Percentiles rank a stretch among this genome's conserved stretches.
Evolutionary conservation across 139 green algal species (phyloP).

Genomic region (Tetratostichococcus sp.): DNA sequence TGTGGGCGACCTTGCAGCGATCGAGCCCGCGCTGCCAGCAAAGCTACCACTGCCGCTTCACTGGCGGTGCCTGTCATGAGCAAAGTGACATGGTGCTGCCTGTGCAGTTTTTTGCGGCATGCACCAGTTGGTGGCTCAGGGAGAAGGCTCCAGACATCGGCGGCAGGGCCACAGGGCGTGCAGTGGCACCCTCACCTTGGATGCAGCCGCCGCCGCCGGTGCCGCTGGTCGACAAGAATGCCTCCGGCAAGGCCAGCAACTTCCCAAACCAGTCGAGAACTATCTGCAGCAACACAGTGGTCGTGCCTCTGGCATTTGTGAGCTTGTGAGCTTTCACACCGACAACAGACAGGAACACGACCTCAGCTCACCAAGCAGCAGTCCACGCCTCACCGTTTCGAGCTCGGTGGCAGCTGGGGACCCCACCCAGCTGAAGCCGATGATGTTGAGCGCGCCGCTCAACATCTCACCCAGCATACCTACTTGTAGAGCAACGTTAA

Average conservation of each 20-base stretch:
- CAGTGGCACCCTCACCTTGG: slow-evolving; percentile 14
- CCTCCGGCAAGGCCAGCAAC: slow-evolving; percentile 60
- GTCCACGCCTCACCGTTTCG: slow-evolving; percentile 52
- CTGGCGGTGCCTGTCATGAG: slow-evolving; percentile 34
- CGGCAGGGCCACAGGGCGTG: too few relatives aligned
- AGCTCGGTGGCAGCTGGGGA: slow-evolving; percentile 77
- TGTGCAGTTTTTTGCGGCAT: too few relatives aligned
- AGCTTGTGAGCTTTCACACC: too few relatives aligned
- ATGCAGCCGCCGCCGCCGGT: slow-evolving; percentile 62
- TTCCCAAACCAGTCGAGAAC: slow-evolving; percentile 81
- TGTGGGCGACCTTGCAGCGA: slow-evolving; percentile 10
- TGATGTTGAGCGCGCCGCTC: slow-evolving; percentile 45
- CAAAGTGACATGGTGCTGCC: too few relatives aligned
- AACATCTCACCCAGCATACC: slow-evolving; percentile 71
- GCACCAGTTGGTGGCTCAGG: too few relatives aligned
- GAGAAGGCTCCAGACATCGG: too few relatives aligned
- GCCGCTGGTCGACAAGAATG: slow-evolving; percentile 38
- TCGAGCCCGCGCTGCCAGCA: slow-evolving; percentile 60
- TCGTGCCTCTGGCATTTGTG: too few relatives aligned
- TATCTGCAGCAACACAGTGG: too few relatives aligned
- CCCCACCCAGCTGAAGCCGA: slow-evolving; percentile 68
- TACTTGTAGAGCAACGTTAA: slow-evolving; percentile 15
- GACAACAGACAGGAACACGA: too few relatives aligned
- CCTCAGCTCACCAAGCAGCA: too few relatives aligned
- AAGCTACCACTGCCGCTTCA: slow-evolving; percentile 62